Evolutionary conservation across 768 basidiomycete species (phyloP), one percentile per base, ranked within the genome.

Genomic region (Mycena polygramma): DNA sequence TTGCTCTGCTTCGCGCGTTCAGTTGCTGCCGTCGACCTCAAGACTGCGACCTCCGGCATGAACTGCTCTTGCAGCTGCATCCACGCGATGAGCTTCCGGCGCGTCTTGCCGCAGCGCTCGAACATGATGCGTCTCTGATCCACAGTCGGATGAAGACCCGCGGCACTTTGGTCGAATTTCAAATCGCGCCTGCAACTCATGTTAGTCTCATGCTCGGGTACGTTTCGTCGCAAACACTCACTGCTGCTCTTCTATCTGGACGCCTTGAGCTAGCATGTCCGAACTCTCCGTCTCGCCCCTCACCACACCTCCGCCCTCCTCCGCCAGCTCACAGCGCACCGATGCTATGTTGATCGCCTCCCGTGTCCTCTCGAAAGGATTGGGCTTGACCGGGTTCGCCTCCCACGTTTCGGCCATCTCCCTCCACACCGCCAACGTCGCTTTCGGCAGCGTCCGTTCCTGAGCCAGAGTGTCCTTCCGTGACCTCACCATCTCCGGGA

Each of bases 41-140:
- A 2, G n/a, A 64, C 63, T 4, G 53, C 6, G 11, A 57, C 63
- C 26, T 54, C 41, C 0, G 54, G 63, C 63, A 64, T 64, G 45
- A 55, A 57, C 20, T 30, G 53, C 10, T 26, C 24, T 19, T 64
- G 63, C 19, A 13, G 7, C 7, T 54, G 37, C 41, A 64, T 64
- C 63, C 63, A 64, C 8, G 53, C 19, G 51, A 64, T n/a, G 20
- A 64, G 10, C 54, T 64, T 64, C 19, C 53, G 53, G 2, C 54
- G 43, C 19, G 37, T 11, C 37, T 64, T 64, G 53, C 63, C 46
- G 26, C 52, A 54, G 41, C 43, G 63, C 54, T 64, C 63, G 19
- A 57, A 45, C 63, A 64, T 64, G 13, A 57, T 13, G n/a, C 63
- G 52, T 43, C 57, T 64, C 54, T 57, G 63, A 8, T 19, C 13